Evolutionary conservation across 1,284 basidiomycete species (phyloP), one percentile per base, ranked within the genome.

Genomic region (Marasmius fiardii): DNA sequence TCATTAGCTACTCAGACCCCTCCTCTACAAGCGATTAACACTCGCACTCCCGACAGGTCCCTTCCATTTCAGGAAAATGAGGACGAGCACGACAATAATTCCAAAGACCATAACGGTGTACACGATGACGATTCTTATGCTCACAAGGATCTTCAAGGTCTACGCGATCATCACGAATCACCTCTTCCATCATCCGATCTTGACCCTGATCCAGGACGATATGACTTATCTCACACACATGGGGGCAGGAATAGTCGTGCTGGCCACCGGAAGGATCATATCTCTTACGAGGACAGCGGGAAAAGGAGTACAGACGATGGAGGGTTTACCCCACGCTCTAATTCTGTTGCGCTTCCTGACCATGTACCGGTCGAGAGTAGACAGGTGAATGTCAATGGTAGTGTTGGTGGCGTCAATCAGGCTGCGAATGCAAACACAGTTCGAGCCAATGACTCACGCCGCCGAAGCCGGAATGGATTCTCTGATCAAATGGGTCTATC

Each of bases 1-100:
- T 77, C 78, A 52, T 70, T 79, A 53, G 70, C 77, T 39, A 79
- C 72, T 43, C 81, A 85, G 62, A 82, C 83, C 0, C 82, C 84
- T 0, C 83, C 85, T 5, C 60, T 77, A 44, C 83, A 82, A 61
- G 67, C 77, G 4, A 74, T 78, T 48, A 61, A 35, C 61, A 74
- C 76, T 2, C 82, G 85, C 33, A 83, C 82, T n/a, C 83, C 87
- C 1, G 88, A 88, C 66, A 78, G 85, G 47, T 88, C 87, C 31
- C 74, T 91, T 24, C 89, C 88, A 5, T 79, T 90, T 2, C 88
- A 91, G 67, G 88, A 90, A 65, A 88, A 90, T 24, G 88, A 89
- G 62, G 88, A 89, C 61, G 85, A 88, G 59, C 28, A 48, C n/a
- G 69, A 76, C 10, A 61, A 68, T 4, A 57, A 64, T 14, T 58